Percentiles rank a stretch among this genome's conserved stretches.
Evolutionary conservation across 306 rosid species (phyloP).

Genomic region (Lotus japonicus): DNA sequence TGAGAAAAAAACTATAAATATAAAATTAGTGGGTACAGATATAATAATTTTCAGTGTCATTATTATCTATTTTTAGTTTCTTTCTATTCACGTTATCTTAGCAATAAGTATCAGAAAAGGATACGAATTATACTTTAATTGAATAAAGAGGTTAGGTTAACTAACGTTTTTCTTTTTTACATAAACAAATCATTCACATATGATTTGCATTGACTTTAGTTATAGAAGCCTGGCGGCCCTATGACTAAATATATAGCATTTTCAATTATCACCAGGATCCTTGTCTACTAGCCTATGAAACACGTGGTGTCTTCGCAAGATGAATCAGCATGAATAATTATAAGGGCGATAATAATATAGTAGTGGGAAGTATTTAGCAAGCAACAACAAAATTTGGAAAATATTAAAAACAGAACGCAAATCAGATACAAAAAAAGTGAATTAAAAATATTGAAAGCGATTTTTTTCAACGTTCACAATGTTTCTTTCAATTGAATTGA

Average conservation of each 20-base stretch:
- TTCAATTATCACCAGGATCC: constrained; percentile 12
- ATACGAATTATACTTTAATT: neutral
- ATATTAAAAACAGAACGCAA: neutral
- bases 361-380: neutral
- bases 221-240: neutral
- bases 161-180: neutral
- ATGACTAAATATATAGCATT: neutral
- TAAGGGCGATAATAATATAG: neutral
- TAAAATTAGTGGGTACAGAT: too few relatives aligned
- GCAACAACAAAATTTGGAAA: neutral
- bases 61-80: neutral
- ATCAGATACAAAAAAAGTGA: too few relatives aligned
- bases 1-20: too few relatives aligned
- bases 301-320: constrained; percentile 16
- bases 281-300: constrained; percentile 6
- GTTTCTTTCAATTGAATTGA: too few relatives aligned
- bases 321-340: neutral
- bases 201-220: constrained; percentile 26
- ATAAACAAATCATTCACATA: neutral
- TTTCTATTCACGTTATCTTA: too few relatives aligned
- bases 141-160: constrained; percentile 8
- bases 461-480: too few relatives aligned
- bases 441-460: too few relatives aligned
- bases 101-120: neutral
- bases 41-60: neutral